These are phyloP conservation scores for Mycena epipterygia DNA, from an alignment of 768 basidiomycete species.

Conservation along the genomic window DNA sequence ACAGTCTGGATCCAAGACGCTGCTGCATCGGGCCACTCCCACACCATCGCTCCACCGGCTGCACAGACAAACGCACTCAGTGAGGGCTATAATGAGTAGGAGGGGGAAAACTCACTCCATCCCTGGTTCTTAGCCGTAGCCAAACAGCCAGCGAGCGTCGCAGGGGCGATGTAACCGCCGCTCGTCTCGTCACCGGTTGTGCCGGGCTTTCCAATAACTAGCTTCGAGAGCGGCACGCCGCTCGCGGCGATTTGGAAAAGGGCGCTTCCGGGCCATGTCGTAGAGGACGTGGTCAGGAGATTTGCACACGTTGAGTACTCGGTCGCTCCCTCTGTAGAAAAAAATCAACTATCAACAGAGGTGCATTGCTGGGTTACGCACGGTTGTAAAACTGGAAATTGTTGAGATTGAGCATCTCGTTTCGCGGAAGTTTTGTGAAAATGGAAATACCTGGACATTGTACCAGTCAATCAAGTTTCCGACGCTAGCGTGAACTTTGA, in stretches of 20 bases:
- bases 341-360: too few species aligned
- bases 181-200: slow-evolving; percentile 34
- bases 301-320: slow-evolving; percentile 77
- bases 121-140: slow-evolving; percentile 23
- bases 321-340: slow-evolving; percentile 56
- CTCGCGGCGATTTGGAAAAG: slow-evolving; percentile 58
- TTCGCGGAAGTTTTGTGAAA: not conserved
- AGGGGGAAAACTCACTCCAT: slow-evolving; percentile 26
- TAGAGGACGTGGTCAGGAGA: slow-evolving; percentile 65
- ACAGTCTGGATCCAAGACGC: slow-evolving; percentile 45
- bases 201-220: slow-evolving; percentile 74
- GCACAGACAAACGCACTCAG: not conserved
- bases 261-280: slow-evolving; percentile 61
- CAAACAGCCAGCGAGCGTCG: slow-evolving; percentile 41
- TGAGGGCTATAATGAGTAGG: not conserved
- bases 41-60: slow-evolving; percentile 37
- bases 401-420: not conserved
- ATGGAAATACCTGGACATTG: slow-evolving; percentile 58
- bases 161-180: slow-evolving; percentile 53
- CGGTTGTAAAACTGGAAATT: slow-evolving; percentile 59
- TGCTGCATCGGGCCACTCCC: slow-evolving; percentile 43
- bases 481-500: slow-evolving; percentile 63
- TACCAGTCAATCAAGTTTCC: slow-evolving; percentile 77
- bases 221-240: slow-evolving; percentile 63
- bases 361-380: not conserved